These are phyloP conservation scores for Yamadazyma sp. DNA, from an alignment of 805 yeast genomes.

Conservation along the genomic window DNA sequence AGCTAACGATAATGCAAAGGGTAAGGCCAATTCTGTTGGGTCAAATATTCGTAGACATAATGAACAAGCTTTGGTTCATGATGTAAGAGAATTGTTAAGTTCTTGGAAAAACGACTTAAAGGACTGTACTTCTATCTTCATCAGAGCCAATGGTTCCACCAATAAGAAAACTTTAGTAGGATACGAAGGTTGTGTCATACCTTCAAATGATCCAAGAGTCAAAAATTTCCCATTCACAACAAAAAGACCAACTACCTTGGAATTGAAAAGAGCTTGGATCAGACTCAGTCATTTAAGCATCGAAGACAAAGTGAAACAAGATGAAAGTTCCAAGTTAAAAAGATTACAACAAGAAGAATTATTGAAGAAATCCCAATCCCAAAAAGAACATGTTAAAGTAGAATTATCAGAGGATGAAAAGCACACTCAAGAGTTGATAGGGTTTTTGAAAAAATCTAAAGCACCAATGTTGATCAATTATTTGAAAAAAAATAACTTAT, in stretches of 20 bases:
- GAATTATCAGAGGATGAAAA: constrained; percentile 35
- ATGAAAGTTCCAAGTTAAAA: constrained; percentile 25
- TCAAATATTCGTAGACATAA: constrained; percentile 84
- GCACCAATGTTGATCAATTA: constrained; percentile 71
- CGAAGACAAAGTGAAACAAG: constrained; percentile 52
- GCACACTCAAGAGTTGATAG: constrained; percentile 56
- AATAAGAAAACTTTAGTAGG: constrained; percentile 66
- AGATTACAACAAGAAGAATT: constrained; percentile 16
- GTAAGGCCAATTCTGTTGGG: constrained; percentile 96
- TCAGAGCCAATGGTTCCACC: constrained; percentile 75
- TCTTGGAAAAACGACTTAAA: constrained; percentile 63
- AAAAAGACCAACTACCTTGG: constrained; percentile 76
- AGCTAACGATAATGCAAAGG: constrained; percentile 86
- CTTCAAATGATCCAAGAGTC: constrained; percentile 57
- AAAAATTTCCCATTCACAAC: constrained; percentile 85
- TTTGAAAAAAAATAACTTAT: constrained; percentile 54
- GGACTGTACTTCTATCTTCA: constrained; percentile 66
- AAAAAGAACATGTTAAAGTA: constrained; percentile 8
- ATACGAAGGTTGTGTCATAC: constrained; percentile 55
- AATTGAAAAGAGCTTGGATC: constrained; percentile 81
- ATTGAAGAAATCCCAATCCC: constrained; percentile 12
- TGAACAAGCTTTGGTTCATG: constrained; percentile 77
- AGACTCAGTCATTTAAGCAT: constrained; percentile 61
- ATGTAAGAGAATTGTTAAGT: constrained; percentile 64
- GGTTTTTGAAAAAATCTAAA: constrained; percentile 65